Conservation (phyloP, 1,139 yeast species). For the Insectozyma bohioensis region DNA sequence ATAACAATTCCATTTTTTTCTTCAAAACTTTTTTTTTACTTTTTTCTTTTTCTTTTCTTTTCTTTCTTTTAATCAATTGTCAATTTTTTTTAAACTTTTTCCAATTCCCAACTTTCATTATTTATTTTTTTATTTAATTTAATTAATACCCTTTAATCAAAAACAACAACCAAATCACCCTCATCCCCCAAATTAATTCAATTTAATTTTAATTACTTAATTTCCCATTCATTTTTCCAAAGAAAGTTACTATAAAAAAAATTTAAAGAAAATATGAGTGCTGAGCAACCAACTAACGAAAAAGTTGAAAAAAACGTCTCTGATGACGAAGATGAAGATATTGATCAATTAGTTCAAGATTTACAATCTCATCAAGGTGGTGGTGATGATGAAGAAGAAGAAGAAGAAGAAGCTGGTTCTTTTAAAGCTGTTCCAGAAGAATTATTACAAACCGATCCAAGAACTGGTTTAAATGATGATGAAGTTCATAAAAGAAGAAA, state of each 20-base stretch:
- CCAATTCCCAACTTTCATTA: not conserved
- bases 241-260: conserved; percentile 8
- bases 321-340: conserved; percentile 78
- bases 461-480: conserved; percentile 74
- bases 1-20: no score
- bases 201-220: no score
- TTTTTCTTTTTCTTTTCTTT: no score
- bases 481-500: conserved; percentile 87
- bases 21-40: no score
- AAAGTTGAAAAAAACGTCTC: conserved; percentile 50
- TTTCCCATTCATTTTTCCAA: not conserved
- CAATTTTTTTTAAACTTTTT: not conserved
- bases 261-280: conserved; percentile 46
- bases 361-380: conserved; percentile 77
- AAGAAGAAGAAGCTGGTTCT: conserved; percentile 54
- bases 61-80: no score
- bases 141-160: no score
- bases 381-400: conserved; percentile 40
- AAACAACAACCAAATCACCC: no score
- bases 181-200: no score
- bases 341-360: conserved; percentile 85
- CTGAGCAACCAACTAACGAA: conserved; percentile 52
- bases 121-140: no score
- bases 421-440: conserved; percentile 85
- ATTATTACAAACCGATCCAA: conserved; percentile 82